Base-by-base conservation (phyloP, 257 asterid genomes). In the Ilex asprella region DNA sequence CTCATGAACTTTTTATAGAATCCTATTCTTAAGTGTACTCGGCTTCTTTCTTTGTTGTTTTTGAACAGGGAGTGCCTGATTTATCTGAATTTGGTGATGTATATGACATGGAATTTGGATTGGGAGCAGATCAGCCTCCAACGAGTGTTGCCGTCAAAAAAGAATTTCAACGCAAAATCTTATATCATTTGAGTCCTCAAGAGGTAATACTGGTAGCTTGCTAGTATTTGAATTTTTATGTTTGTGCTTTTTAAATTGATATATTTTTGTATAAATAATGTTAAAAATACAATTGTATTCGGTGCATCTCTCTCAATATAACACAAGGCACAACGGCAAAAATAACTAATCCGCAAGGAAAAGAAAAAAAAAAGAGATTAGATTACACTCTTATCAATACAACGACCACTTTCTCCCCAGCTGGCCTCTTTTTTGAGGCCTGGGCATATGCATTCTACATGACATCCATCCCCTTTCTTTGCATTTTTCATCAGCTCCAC, bases 11-110 rank as follows among this genome's bases (percentile, higher is more conserved):
- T 6, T 11, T 0, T 7, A 1, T 41, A 6, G 1, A 41, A 6
- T 41, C 44, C 32, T 16, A 41, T n/a, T 12, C 0, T 12, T 13
- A 1, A 14, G 29, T 39, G 13, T 30, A 53, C 35, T 50, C 27
- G 7, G 35, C 6, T 14, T 2, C 29, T 2, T 30, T 30, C 47
- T 5, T 16, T 21, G 7, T 32, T 35, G 21, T 6, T 12, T n/a
- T 61, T 41, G 12, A 1, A 46, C 70, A 86, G 98, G 97, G 97
- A 15, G 69, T n/a, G 6, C 95, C 95, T 0, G 91, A 88, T 59
- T 56, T 83, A 46, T 86, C 91, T 0, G 80, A 70, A 6, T 79
- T 72, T 46, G 96, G 61, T 0, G 87, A 84, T 12, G 80, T 84
- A 1, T 79, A 53, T 56, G 88, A 88, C 14, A 2, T 74, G 15